Evolutionary conservation across 2,329 filamentous ascomycete species (phyloP).

Genomic region (Arthrobotrys pseudoclavata): DNA sequence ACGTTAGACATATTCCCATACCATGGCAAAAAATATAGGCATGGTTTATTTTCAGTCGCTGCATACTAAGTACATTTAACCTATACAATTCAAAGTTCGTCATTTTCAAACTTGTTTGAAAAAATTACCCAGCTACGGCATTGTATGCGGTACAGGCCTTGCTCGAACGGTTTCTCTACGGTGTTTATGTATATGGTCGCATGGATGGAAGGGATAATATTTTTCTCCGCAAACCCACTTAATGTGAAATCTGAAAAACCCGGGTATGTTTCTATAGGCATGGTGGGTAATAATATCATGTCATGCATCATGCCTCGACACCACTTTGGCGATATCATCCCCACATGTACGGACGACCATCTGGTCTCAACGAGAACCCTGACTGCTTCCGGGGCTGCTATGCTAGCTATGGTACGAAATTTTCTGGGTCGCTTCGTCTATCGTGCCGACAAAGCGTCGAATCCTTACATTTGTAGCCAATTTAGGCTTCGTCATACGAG

Average conservation of each 20-base stretch:
- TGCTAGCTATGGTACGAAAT: background rate
- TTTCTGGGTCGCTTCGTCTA: constrained; percentile 24
- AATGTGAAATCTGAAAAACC: constrained; percentile 35
- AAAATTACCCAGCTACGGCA: constrained; percentile 25
- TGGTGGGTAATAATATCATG: constrained; percentile 44
- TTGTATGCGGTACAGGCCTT: constrained; percentile 13
- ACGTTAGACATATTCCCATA: constrained; percentile 31
- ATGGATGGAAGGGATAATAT: constrained; percentile 53
- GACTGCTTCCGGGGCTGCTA: constrained; percentile 7
- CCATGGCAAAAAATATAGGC: constrained; percentile 35
- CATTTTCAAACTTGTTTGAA: constrained; percentile 1
- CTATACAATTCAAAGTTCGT: constrained; percentile 51
- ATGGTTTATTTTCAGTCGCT: constrained; percentile 33
- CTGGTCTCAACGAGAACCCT: constrained; percentile 23
- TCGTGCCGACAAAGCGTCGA: constrained; percentile 28
- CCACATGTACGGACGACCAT: constrained; percentile 33
- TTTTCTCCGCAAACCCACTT: constrained; percentile 21
- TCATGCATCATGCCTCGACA: constrained; percentile 34
- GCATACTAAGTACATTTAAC: constrained; percentile 21
- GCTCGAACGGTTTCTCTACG: background rate
- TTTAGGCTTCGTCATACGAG: constrained; percentile 33
- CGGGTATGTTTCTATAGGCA: constrained; percentile 54
- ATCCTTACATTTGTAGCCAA: constrained; percentile 35
- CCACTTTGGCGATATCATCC: constrained; percentile 40
- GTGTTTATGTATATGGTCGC: constrained; percentile 1